Conservation (phyloP, 495 filamentous ascomycete genomes). For the Talaromyces liani region DNA sequence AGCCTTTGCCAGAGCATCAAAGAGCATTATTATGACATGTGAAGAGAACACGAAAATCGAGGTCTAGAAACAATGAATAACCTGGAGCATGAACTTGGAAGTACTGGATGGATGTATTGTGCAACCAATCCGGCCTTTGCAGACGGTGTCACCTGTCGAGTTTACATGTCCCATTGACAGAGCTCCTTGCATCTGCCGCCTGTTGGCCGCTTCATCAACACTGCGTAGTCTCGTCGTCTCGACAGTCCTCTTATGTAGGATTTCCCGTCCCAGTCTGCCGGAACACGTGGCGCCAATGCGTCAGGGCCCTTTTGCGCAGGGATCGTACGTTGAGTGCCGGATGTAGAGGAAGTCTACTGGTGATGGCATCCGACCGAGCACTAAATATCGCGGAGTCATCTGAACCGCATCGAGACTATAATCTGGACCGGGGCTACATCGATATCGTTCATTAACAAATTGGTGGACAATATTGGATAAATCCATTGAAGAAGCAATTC, state of each 20-base stretch:
- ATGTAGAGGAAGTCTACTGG: background rate
- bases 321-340: background rate
- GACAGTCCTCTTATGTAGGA: background rate
- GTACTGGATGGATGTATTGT: background rate
- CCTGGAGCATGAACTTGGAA: too few species aligned
- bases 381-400: background rate
- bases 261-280: background rate
- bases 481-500: too few species aligned
- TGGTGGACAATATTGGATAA: background rate
- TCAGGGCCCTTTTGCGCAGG: background rate
- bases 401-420: background rate
- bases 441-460: background rate
- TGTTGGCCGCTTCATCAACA: background rate
- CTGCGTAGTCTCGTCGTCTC: background rate
- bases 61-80: background rate
- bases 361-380: background rate
- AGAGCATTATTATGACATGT: background rate
- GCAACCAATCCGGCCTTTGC: background rate
- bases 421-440: background rate
- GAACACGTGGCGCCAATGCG: slow-evolving; percentile 6
- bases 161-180: background rate
- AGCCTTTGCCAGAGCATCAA: background rate
- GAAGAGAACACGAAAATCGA: background rate
- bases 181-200: background rate
- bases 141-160: background rate